Percentiles rank a stretch among this genome's conserved stretches.
Evolutionary conservation across 1,284 basidiomycete species (phyloP).

Genomic region (Ceratobasidium papillatum): DNA sequence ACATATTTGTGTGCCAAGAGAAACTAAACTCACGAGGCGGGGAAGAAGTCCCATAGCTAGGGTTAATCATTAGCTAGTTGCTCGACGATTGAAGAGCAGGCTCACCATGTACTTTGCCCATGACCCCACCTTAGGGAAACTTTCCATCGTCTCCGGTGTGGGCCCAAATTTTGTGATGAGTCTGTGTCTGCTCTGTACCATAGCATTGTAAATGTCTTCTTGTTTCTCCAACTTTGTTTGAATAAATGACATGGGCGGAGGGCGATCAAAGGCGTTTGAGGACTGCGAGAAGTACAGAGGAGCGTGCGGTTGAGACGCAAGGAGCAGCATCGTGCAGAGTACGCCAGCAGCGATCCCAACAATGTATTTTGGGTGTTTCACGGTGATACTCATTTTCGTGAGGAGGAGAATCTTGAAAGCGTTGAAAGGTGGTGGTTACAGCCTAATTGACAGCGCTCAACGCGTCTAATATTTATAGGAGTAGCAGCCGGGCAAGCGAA

Average conservation of each 20-base stretch:
- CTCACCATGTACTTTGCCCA: background rate
- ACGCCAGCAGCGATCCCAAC: slow-evolving; percentile 18
- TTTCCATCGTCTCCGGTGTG: background rate
- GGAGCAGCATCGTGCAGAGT: slow-evolving; percentile 20
- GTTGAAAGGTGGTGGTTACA: no score
- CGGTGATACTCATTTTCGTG: background rate
- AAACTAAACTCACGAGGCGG: slow-evolving; percentile 37
- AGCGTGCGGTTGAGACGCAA: slow-evolving; percentile 14
- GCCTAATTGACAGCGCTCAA: background rate
- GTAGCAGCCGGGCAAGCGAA: background rate
- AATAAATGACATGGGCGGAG: background rate
- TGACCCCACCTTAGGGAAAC: background rate
- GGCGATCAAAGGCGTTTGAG: background rate
- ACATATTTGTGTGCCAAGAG: background rate
- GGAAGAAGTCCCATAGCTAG: slow-evolving; percentile 46
- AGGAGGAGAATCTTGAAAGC: background rate
- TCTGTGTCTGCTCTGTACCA: slow-evolving; percentile 9
- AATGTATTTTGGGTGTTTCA: slow-evolving; percentile 10
- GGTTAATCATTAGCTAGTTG: background rate
- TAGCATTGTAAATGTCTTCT: background rate
- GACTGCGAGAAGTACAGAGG: background rate
- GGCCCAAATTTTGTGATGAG: slow-evolving; percentile 12
- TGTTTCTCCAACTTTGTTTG: background rate
- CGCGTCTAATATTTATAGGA: background rate
- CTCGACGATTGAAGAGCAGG: background rate